These are phyloP conservation scores for Bauhinia variegata DNA, from an alignment of 306 rosid species.

Conservation along the genomic window DNA sequence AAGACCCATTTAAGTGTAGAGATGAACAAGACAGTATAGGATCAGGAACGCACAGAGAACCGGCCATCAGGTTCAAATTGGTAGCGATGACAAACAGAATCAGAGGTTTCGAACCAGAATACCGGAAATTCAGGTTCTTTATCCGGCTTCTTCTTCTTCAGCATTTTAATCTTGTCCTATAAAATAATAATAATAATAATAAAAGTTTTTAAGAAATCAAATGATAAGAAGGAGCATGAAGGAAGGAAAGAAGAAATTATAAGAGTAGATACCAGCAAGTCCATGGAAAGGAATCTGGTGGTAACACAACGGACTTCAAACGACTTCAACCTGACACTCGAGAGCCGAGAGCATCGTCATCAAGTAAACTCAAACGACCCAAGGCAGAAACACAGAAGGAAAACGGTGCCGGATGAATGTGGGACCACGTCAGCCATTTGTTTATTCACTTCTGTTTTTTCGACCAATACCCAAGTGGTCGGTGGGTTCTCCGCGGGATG, in stretches of 20 bases:
- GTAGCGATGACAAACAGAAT: slow-evolving; percentile 60
- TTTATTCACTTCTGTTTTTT: too few species aligned
- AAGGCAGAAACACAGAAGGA: too few species aligned
- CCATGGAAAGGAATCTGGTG: slow-evolving; percentile 32
- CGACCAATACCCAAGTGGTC: too few species aligned
- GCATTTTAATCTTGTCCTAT: slow-evolving; percentile 58
- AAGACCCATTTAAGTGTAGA: not conserved
- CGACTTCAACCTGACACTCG: too few species aligned
- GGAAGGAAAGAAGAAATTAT: not conserved
- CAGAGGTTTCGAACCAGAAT: slow-evolving; percentile 74
- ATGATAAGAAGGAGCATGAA: not conserved
- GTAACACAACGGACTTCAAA: too few species aligned
- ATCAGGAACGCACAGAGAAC: slow-evolving; percentile 60
- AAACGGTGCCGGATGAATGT: not conserved
- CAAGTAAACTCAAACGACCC: too few species aligned
- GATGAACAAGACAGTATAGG: not conserved
- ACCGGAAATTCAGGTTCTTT: slow-evolving; percentile 45
- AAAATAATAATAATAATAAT: too few species aligned
- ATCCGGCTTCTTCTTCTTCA: slow-evolving; percentile 49
- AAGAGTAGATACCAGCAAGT: slow-evolving; percentile 40
- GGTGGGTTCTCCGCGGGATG: too few species aligned
- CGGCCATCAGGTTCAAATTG: slow-evolving; percentile 61
- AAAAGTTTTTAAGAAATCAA: not conserved
- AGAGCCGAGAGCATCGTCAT: too few species aligned
- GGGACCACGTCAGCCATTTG: too few species aligned